phyloP scores from a whole-genome alignment of 1,284 basidiomycete species.

The Cutaneotrichosporon dermatis region DNA sequence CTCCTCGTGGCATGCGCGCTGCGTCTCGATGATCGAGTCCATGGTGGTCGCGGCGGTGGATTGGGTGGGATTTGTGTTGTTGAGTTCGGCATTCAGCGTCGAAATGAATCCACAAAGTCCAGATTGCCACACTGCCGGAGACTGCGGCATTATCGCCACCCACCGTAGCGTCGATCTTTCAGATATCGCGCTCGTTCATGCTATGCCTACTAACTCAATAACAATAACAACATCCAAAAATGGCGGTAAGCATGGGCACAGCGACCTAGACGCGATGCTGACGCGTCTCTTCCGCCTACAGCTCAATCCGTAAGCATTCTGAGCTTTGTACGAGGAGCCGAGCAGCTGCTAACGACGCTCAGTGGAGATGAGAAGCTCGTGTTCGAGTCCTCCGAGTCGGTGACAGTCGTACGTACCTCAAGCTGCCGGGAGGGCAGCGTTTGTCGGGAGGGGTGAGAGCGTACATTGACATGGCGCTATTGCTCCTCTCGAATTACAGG shows the following conservation, averaged over 20 bases:
- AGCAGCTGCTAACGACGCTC: constrained; percentile 1
- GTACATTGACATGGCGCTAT: constrained; percentile 43
- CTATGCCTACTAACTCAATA: background rate
- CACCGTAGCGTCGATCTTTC: constrained; percentile 4
- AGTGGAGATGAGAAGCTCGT: constrained; percentile 69
- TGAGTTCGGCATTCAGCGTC: background rate
- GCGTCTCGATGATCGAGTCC: constrained; percentile 88
- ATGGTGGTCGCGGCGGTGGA: constrained; percentile 51
- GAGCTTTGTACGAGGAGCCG: too few species aligned
- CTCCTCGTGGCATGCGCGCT: constrained; percentile 92
- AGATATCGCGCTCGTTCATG: background rate
- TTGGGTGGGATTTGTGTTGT: background rate
- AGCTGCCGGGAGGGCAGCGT: constrained; percentile 29
- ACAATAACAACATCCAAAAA: constrained; percentile 44
- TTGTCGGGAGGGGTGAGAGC: constrained; percentile 46
- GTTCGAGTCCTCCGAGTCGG: constrained; percentile 95
- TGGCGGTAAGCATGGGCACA: constrained; percentile 60
- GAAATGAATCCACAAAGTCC: background rate
- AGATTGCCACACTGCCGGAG: constrained; percentile 11
- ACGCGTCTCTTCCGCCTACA: constrained; percentile 9
- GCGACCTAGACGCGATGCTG: constrained; percentile 33
- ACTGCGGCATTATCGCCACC: constrained; percentile 18
- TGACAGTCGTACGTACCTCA: constrained; percentile 59
- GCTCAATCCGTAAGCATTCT: constrained; percentile 41
- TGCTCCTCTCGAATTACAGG: constrained; percentile 49